Evolutionary conservation across 2,329 filamentous ascomycete species (phyloP), one percentile per base, ranked within the genome.

Genomic region (Metarhizium guizhouense): DNA sequence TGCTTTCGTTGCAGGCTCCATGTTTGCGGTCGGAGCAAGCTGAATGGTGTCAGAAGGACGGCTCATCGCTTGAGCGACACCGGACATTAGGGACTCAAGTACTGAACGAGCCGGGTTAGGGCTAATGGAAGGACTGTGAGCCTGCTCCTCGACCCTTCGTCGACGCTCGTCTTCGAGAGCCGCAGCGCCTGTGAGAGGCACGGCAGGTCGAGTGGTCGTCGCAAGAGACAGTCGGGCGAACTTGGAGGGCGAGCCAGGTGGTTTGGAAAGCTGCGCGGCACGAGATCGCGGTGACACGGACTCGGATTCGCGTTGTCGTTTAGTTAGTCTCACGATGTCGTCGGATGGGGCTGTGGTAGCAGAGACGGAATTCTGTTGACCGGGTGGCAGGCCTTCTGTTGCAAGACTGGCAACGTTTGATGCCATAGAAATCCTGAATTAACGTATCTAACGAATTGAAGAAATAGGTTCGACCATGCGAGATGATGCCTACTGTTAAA

Each of bases 101-200:
- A 75, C 78, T 57, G 72, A 76, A 54, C 81, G 79, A n/a, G 73
- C 73, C 20, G 79, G 76, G 54, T 81, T 81, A 45, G 82, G 78
- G 64, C 74, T 81, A 52, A 72, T 74, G 40, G 72, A 73, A 42
- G 72, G 70, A 52, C 73, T 72, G 52, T 68, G 67, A 54, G 66
- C 56, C 65, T 61, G 52, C 47, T 60, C 57, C 20, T 66, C 65
- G 63, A 79, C 75, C 57, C 74, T 72, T 60, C 73, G 74, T 51
- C 74, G 74, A 59, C 74, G 73, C 64, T 81, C 75, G 64, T 83
- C 80, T 60, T 79, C 78, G 42, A 81, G 67, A 53, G 78, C 79
- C 55, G 76, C 78, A 40, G 78, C 78, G 59, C 75, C 79, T 20
- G 80, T 80, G 59, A 82, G 67, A 50, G 76, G 72, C 56, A 74